Evolutionary conservation across 139 green algal genomes (phyloP).

Genomic region (Ostreobium quekettii): DNA sequence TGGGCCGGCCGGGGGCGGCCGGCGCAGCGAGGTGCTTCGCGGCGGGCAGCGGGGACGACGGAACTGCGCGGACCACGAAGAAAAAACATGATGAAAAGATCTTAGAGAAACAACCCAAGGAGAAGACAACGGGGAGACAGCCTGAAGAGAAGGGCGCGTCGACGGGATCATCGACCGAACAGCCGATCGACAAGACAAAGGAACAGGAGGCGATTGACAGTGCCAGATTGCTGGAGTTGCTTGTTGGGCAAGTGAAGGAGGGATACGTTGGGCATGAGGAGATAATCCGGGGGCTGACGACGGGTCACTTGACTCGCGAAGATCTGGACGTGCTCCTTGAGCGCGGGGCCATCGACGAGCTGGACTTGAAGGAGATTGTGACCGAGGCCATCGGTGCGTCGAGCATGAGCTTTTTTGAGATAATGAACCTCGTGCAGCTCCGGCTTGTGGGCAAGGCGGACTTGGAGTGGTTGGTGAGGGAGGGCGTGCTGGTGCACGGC

Average conservation of each 20-base stretch:
- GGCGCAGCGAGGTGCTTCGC: too few relatives aligned
- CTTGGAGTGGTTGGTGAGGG: background rate
- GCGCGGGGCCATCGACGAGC: background rate
- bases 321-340: background rate
- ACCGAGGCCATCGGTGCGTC: background rate
- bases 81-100: too few relatives aligned
- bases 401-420: conserved; percentile 9
- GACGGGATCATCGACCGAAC: too few relatives aligned
- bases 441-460: conserved; percentile 2
- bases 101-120: too few relatives aligned
- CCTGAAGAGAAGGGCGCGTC: too few relatives aligned
- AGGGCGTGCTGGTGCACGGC: background rate
- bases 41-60: too few relatives aligned
- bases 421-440: background rate
- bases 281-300: background rate
- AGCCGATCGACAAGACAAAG: too few relatives aligned
- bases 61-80: too few relatives aligned
- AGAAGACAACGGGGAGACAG: too few relatives aligned
- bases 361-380: background rate
- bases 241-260: background rate
- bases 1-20: too few relatives aligned
- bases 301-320: background rate
- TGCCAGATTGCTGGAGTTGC: background rate
- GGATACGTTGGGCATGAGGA: background rate
- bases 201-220: too few relatives aligned